phyloP scores from a whole-genome alignment of 2,329 filamentous ascomycete species.

The Neonectria faginata region DNA sequence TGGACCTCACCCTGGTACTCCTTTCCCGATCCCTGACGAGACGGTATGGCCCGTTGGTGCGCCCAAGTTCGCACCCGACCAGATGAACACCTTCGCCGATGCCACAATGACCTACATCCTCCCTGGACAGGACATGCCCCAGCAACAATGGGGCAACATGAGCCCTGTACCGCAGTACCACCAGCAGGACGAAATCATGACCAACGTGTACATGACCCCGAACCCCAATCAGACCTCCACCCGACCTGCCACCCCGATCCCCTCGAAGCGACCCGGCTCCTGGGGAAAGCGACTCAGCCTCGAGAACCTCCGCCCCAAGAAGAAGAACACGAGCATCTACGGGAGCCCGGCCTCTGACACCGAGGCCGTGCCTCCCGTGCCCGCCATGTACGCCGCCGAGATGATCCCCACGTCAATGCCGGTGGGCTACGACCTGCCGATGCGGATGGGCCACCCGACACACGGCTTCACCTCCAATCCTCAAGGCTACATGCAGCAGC shows the following conservation, averaged over 20 bases:
- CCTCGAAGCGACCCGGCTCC: constrained; percentile 54
- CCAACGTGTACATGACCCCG: constrained; percentile 43
- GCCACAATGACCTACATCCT: constrained; percentile 48
- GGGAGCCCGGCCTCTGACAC: constrained; percentile 45
- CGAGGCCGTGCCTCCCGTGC: constrained; percentile 46
- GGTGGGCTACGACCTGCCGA: constrained; percentile 45
- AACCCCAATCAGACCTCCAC: constrained; percentile 40
- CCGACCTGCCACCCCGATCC: constrained; percentile 54
- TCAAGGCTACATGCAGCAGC: constrained; percentile 36
- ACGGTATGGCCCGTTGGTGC: constrained; percentile 53
- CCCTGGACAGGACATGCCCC: constrained; percentile 46
- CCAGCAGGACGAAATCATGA: constrained; percentile 47
- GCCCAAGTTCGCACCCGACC: constrained; percentile 55
- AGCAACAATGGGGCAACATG: constrained; percentile 44
- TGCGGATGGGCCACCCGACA: constrained; percentile 44
- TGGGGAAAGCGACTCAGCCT: constrained; percentile 54
- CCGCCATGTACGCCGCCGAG: constrained; percentile 44
- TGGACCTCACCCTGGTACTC: constrained; percentile 56
- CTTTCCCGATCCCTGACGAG: constrained; percentile 55
- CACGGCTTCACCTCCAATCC: constrained; percentile 43
- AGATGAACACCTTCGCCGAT: constrained; percentile 50
- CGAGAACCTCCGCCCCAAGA: constrained; percentile 53
- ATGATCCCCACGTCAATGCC: constrained; percentile 46
- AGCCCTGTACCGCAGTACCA: constrained; percentile 44
- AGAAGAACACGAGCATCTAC: constrained; percentile 50